phyloP scores from a whole-genome alignment of 1,284 basidiomycete species.

The Trichosporon sp. region DNA sequence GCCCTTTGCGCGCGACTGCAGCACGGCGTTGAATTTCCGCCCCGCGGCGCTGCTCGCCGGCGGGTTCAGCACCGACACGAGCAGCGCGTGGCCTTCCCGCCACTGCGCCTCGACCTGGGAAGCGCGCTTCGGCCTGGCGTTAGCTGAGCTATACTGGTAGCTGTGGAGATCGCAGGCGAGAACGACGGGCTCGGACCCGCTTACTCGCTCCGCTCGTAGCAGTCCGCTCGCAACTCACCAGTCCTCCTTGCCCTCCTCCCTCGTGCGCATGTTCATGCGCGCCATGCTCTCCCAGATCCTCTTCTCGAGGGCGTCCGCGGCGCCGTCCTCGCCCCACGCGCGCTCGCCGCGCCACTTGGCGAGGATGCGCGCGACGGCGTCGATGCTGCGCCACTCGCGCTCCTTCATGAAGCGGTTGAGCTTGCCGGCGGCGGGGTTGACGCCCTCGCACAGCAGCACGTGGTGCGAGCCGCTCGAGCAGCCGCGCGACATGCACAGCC shows the following conservation, averaged over 20 bases:
- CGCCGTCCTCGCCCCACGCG: constrained; percentile 53
- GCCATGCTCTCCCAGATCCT: constrained; percentile 44
- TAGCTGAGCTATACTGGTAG: background rate
- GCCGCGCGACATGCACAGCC: constrained; percentile 59
- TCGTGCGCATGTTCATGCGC: constrained; percentile 34
- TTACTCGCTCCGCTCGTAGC: background rate
- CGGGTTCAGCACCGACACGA: constrained; percentile 47
- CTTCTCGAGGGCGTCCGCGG: constrained; percentile 25
- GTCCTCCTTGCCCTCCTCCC: constrained; percentile 39
- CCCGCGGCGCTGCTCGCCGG: background rate
- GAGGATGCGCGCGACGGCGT: constrained; percentile 64
- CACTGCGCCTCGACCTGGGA: constrained; percentile 56
- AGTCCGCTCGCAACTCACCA: constrained; percentile 29
- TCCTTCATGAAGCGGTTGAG: constrained; percentile 61
- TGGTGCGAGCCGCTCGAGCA: constrained; percentile 60
- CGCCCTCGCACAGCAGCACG: constrained; percentile 65
- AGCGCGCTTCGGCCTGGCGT: constrained; percentile 6
- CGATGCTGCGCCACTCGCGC: constrained; percentile 67
- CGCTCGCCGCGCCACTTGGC: constrained; percentile 61
- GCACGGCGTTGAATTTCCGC: background rate
- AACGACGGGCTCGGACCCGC: too few relatives aligned
- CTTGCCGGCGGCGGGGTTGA: constrained; percentile 63
- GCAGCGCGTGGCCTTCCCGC: constrained; percentile 60
- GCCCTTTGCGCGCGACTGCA: constrained; percentile 57
- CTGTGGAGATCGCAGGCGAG: too few relatives aligned